Conservation (phyloP, 2,329 filamentous ascomycete genomes). For the Graphiopsis chlorocephala region DNA sequence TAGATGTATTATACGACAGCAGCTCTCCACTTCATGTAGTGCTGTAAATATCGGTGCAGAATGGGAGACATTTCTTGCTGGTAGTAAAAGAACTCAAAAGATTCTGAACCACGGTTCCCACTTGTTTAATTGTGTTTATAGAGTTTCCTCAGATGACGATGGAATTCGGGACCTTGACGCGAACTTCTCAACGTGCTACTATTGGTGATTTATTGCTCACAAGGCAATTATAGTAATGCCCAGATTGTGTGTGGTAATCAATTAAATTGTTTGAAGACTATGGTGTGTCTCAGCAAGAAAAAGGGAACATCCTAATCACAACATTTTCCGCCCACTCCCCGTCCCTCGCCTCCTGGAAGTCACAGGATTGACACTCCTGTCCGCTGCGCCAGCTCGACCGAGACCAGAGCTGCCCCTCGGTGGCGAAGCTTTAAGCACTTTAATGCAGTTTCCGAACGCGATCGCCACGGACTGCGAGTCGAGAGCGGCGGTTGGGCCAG, state of each 20-base stretch:
- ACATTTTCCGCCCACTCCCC: conserved; percentile 3
- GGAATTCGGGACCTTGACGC: not conserved
- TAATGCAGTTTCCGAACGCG: conserved; percentile 69
- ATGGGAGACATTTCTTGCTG: not conserved
- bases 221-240: not conserved
- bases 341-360: conserved; percentile 5
- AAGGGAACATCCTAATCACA: too few relatives aligned
- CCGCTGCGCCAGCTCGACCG: not conserved
- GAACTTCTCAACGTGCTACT: not conserved
- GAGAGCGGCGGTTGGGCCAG: conserved; percentile 63
- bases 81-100: not conserved
- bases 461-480: conserved; percentile 66
- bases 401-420: not conserved
- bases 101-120: not conserved
- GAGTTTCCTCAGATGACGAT: not conserved
- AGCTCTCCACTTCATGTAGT: not conserved
- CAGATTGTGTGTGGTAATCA: too few relatives aligned
- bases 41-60: not conserved
- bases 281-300: too few relatives aligned
- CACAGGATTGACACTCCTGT: not conserved
- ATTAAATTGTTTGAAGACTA: too few relatives aligned
- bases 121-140: not conserved
- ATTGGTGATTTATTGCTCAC: not conserved
- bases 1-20: not conserved
- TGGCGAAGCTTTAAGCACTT: conserved; percentile 53